Base-by-base conservation (phyloP, 306 rosid species). In the Ziziphus jujuba region DNA sequence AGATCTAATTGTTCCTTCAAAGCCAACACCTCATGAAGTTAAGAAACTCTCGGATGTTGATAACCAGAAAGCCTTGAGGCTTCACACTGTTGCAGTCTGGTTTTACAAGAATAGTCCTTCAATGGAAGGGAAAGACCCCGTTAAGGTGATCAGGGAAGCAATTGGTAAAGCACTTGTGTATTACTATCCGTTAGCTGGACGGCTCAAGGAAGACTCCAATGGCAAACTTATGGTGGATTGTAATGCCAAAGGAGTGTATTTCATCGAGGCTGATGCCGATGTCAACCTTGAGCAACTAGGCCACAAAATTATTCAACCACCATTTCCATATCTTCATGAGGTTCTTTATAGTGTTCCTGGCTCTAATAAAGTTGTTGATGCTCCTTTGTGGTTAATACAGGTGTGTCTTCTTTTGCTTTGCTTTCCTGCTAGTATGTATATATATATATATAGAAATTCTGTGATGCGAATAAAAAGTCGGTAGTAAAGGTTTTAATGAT, bases 131-230 rank as follows among this genome's bases (percentile, higher is more conserved):
- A 54, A 22, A 17, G 63, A 76, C 23, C 79, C 85, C 0, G 65
- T 52, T 5, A 28, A 12, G 40, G 59, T 54, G 0, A 72, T 80
- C 2, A 67, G 49, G 50, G 70, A 76, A 0, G 81, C 79, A 1
- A 7, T 80, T 6, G 51, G 75, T 1, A 56, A 10, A 33, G 24
- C 81, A 9, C 7, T 80, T 17, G 79, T 76, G 59, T 52, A 57
- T 44, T 80, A 76, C 63, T 72, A 72, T 22, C 85, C 85, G 2
- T 53, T 80, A 9, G 81, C 81, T 0, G 85, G 85, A 1, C 20
- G 76, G 63, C 63, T 80, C 0, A 66, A 64, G 49, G 75, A 75
- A 71, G 78, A 59, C 0, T 57, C 31, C 1, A 56, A 70, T 2
- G 2, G 52, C 24, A 80, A 80, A 63, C 51, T 80, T 0, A 1